Base-by-base conservation (phyloP, 805 yeast genomes). In the Ascoidea tarda region DNA sequence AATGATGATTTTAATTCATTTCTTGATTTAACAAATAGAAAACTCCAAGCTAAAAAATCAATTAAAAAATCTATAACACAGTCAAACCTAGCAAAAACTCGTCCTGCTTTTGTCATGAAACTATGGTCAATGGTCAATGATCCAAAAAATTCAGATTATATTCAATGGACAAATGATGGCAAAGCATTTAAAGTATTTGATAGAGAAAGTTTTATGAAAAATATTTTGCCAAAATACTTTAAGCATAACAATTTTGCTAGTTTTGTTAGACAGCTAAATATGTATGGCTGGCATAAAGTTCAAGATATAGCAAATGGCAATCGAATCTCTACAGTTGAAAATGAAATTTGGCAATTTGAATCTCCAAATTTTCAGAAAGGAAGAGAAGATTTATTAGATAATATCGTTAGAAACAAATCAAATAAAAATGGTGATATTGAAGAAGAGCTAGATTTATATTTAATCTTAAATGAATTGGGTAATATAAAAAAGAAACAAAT, bases 241-340 rank as follows among this genome's bases (percentile, higher is more conserved):
- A 91, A 93, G 66, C 99, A 91, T 68, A 84, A 86, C 56, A 91
- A 91, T 65, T 89, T 91, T 69, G 95, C 98, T 21, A 82, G 91
- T 33, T 91, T 91, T 73, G 97, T 91, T 14, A 79, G 98, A 57
- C 98, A 90, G 64, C 73, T 90, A 61, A 90, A 90, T 68, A 91
- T 91, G 98, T 91, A 91, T 65, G 98, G 98, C 8, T 91, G 97
- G 96, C 97, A 89, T 70, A 91, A 91, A 67, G 91, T 91, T 4
- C 98, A 91, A 67, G 97, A 91, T 66, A 80, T 89, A 28, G 84
- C 70, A 53, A 50, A 49, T 6, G 14, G 14, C 14, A 14, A 51
- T 12, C 45, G 45, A 16, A 52, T 47, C 8, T 46, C 49, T 28
- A 42, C 44, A 38, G 73, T 70, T 53, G 68, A 69, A 46, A 96